Base-by-base conservation (phyloP, 257 asterid species). In the Plantago major region DNA sequence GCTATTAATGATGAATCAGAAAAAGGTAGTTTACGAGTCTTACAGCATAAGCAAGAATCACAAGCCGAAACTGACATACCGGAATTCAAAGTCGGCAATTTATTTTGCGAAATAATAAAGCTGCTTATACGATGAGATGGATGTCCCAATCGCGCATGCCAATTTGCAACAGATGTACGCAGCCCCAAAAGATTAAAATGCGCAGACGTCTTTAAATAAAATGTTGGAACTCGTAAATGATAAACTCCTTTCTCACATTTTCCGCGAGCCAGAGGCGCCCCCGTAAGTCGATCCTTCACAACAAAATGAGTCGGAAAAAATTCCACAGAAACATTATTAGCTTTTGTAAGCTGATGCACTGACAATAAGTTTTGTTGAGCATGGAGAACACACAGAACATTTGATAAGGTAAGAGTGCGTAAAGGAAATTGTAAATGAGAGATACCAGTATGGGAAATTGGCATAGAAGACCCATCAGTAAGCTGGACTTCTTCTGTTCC, bases 311-410 rank as follows among this genome's bases (percentile, higher is more conserved):
- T n/a, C n/a, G n/a, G n/a, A n/a, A n/a, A n/a, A n/a, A n/a, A n/a
- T n/a, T n/a, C n/a, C n/a, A n/a, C n/a, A n/a, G n/a, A n/a, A n/a
- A n/a, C n/a, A n/a, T n/a, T n/a, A n/a, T n/a, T n/a, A n/a, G n/a
- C n/a, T n/a, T n/a, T n/a, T n/a, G n/a, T n/a, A n/a, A n/a, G n/a
- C n/a, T n/a, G n/a, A n/a, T n/a, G n/a, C n/a, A n/a, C n/a, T n/a
- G n/a, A n/a, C n/a, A n/a, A n/a, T n/a, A n/a, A n/a, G n/a, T n/a
- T n/a, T n/a, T n/a, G n/a, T n/a, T n/a, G n/a, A n/a, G n/a, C n/a
- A n/a, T n/a, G n/a, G n/a, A n/a, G n/a, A n/a, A n/a, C n/a, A 26
- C 60, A 55, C 42, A 55, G 3, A 4, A 55, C 60, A 55, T 55
- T 6, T 11, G 38, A 22, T 9, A 55, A 55, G 1, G 10, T n/a